A percentile compares a stretch with the other conserved stretches of the same genome.
These are phyloP conservation scores for Sporormia fimetaria DNA, from an alignment of 495 filamentous ascomycete species.

Conservation along the genomic window DNA sequence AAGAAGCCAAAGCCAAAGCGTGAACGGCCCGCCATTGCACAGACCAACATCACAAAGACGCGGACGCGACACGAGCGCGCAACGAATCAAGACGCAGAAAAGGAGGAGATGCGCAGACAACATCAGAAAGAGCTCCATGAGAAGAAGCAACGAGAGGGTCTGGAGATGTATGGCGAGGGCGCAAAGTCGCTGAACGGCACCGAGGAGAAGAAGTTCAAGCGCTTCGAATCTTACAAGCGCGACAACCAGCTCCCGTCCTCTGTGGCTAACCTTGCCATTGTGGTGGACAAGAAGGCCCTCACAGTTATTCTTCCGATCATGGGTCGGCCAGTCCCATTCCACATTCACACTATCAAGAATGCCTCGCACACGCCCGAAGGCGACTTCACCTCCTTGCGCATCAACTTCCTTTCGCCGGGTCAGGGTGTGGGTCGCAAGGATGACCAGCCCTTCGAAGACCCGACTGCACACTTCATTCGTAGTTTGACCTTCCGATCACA, in stretches of 20 bases:
- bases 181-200: slow-evolving; percentile 81
- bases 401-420: slow-evolving; percentile 95
- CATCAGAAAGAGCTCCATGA: slow-evolving; percentile 84
- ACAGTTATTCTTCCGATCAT: slow-evolving; percentile 93
- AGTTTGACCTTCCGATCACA: slow-evolving; percentile 89
- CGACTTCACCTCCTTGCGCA: slow-evolving; percentile 82
- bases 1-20: slow-evolving; percentile 68
- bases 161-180: slow-evolving; percentile 67
- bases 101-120: slow-evolving; percentile 73
- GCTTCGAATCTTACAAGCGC: slow-evolving; percentile 97
- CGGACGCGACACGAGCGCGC: slow-evolving; percentile 83
- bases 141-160: slow-evolving; percentile 81
- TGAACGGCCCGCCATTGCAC: slow-evolving; percentile 69
- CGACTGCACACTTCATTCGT: slow-evolving; percentile 86
- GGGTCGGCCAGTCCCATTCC: slow-evolving; percentile 95
- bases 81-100: slow-evolving; percentile 76
- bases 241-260: slow-evolving; percentile 84
- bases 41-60: slow-evolving; percentile 86
- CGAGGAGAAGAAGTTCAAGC: slow-evolving; percentile 91
- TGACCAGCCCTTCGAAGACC: slow-evolving; percentile 96
- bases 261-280: slow-evolving; percentile 73
- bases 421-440: slow-evolving; percentile 97
- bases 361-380: slow-evolving; percentile 49
- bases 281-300: slow-evolving; percentile 79
- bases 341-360: slow-evolving; percentile 98